phyloP scores from a whole-genome alignment of 2,329 filamentous ascomycete genomes.

The Sporothrix sp. region DNA sequence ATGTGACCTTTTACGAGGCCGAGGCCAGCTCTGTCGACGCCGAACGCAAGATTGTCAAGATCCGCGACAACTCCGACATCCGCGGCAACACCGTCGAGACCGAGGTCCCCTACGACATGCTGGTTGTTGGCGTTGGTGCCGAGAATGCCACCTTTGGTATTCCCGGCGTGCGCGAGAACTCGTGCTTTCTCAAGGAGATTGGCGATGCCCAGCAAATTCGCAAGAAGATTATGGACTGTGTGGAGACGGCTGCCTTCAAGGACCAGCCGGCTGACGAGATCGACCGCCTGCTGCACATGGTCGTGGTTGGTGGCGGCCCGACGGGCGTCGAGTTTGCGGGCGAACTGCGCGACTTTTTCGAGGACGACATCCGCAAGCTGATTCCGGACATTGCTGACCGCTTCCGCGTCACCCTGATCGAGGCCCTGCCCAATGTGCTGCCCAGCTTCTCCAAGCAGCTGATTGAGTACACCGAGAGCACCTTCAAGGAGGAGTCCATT shows the following conservation, averaged over 20 bases:
- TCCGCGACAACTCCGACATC: constrained; percentile 87
- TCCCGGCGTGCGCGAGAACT: constrained; percentile 86
- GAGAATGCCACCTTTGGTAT: constrained; percentile 99
- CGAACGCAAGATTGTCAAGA: constrained; percentile 76
- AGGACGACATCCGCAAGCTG: constrained; percentile 96
- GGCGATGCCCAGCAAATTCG: constrained; percentile 90
- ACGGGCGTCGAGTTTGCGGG: constrained; percentile 98
- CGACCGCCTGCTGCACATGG: constrained; percentile 94
- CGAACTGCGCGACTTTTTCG: constrained; percentile 98
- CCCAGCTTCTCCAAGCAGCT: constrained; percentile 98
- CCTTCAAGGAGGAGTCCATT: constrained; percentile 97
- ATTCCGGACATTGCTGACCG: constrained; percentile 89
- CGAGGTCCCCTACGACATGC: constrained; percentile 94
- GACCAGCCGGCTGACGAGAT: constrained; percentile 81
- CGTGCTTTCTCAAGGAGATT: constrained; percentile 98
- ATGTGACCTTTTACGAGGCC: constrained; percentile 95
- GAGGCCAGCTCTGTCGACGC: constrained; percentile 93
- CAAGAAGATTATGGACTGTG: constrained; percentile 99
- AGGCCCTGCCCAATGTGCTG: constrained; percentile 90
- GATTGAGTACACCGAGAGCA: constrained; percentile 98
- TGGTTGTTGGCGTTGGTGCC: constrained; percentile 92
- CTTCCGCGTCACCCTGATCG: constrained; percentile 95
- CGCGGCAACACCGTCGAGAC: constrained; percentile 74
- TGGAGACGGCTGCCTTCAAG: constrained; percentile 97
- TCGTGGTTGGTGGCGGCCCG: constrained; percentile 85